Evolutionary conservation across 2,329 filamentous ascomycete species (phyloP).

Genomic region (Clarireedia sp.): DNA sequence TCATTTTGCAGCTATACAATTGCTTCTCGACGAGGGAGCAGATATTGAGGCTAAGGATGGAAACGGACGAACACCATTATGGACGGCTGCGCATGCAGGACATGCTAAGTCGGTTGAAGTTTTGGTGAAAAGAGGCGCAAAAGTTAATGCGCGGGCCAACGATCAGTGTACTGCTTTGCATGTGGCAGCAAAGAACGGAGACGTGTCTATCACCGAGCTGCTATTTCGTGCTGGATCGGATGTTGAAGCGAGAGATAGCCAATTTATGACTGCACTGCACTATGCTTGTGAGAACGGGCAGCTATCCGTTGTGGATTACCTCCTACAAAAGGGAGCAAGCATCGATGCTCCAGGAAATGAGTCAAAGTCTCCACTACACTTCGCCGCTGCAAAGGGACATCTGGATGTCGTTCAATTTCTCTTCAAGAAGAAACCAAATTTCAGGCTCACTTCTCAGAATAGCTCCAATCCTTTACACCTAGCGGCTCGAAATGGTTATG

Average conservation of each 20-base stretch:
- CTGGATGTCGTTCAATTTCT: conserved; percentile 2
- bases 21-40: not conserved
- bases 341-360: conserved; percentile 5
- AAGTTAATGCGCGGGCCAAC: conserved; percentile 7
- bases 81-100: conserved; percentile 8
- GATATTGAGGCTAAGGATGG: conserved; percentile 5
- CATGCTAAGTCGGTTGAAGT: conserved; percentile 9
- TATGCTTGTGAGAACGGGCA: conserved; percentile 5
- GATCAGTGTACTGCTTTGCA: conserved; percentile 11
- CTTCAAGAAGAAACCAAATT: not conserved
- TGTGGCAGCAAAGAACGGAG: conserved; percentile 5
- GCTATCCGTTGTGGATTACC: not conserved
- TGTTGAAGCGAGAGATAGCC: conserved; percentile 6
- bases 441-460: not conserved
- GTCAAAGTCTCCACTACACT: conserved; percentile 6
- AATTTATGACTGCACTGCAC: conserved; percentile 10
- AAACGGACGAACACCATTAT: conserved; percentile 4
- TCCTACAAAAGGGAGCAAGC: conserved; percentile 7
- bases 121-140: conserved; percentile 7
- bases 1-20: not conserved
- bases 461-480: not conserved
- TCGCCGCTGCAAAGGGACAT: conserved; percentile 5
- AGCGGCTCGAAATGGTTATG: not conserved
- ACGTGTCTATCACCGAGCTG: conserved; percentile 7
- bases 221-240: conserved; percentile 5